A percentile compares a stretch with the other conserved stretches of the same genome.
Evolutionary conservation across 805 yeast species (phyloP).

Genomic region (Yarrowia deformans): DNA sequence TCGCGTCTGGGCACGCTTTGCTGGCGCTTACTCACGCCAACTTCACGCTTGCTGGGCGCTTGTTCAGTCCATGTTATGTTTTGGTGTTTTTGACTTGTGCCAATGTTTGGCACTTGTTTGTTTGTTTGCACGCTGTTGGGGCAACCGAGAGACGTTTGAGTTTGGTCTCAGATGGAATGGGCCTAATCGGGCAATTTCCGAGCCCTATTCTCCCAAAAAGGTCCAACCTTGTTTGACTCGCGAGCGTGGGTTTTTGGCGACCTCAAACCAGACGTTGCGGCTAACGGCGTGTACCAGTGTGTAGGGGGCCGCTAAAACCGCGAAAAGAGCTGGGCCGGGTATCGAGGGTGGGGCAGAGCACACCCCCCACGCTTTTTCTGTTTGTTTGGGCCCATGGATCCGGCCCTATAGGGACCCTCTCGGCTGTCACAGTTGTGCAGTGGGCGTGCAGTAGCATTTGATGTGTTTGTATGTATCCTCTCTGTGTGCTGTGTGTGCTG

Average conservation of each 20-base stretch:
- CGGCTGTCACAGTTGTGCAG: not conserved
- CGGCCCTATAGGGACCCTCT: not conserved
- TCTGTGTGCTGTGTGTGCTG: not conserved
- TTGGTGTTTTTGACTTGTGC: constrained; percentile 13
- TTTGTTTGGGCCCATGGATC: not conserved
- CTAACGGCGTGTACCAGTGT: not conserved
- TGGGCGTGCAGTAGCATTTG: not conserved
- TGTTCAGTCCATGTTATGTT: not conserved
- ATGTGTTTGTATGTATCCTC: constrained; percentile 1
- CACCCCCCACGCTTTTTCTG: not conserved
- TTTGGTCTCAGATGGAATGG: constrained; percentile 33
- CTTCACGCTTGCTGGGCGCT: too few relatives aligned
- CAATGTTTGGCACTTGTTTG: constrained; percentile 21
- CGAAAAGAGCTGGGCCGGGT: not conserved
- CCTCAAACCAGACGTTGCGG: not conserved
- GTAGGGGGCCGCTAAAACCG: not conserved
- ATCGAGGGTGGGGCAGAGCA: not conserved
- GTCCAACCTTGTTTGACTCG: constrained; percentile 15
- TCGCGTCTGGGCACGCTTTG: not conserved
- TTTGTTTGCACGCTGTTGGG: constrained; percentile 39
- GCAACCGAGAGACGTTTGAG: constrained; percentile 10
- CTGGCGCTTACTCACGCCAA: not conserved
- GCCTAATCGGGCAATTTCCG: not conserved
- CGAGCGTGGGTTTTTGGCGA: constrained; percentile 38
- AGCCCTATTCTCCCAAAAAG: constrained; percentile 17